Base-by-base conservation (phyloP, 139 green algal species). In the Chlorella vulgaris region DNA sequence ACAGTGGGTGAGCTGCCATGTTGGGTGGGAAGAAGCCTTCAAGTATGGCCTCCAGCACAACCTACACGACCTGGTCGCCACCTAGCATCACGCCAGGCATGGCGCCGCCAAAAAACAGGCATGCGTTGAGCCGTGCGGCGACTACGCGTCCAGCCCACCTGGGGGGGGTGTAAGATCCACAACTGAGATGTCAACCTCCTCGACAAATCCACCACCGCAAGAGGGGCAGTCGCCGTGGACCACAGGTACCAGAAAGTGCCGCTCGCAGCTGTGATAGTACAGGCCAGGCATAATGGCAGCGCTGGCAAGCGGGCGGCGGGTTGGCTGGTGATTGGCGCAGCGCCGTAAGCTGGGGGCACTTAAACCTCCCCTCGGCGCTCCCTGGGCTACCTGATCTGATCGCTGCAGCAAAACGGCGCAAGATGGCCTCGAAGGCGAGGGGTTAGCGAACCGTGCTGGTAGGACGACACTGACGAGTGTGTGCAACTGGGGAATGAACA, bases 171-270 rank as follows among this genome's bases (percentile, higher is more conserved):
- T 55, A 24, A 15, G 47, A 65, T 29, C 22, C 15, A 28, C 55
- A 31, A 24, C 4, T 29, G 38, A 7, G 28, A 24, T 51, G 8
- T 21, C 39, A 21, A 69, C 40, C 53, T 69, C 68, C 28, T 84
- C 79, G 1, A 84, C 79, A 73, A 84, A 84, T 0, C 79, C 79
- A n/a, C 40, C 79, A 26, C 39, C 36, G 55, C 79, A 84, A 21
- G n/a, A 10, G 13, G 79, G 79, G 68, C 79, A 84, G 0, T 31
- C 53, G 38, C 51, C 67, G 18, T 24, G 31, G 15, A 38, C 67
- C 7, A 28, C 43, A 1, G 76, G 43, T 13, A 82, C 63, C 2
- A 2, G 28, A 22, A 82, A 82, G 15, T 63, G 40, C 7, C 28
- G 3, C 47, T 61, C 26, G 76, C 76, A 82, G 76, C 36, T 75